Percentiles rank a stretch among this genome's conserved stretches.
Evolutionary conservation across 2,329 filamentous ascomycete genomes (phyloP).

Genomic region (Phyllosticta paracitricarpa): DNA sequence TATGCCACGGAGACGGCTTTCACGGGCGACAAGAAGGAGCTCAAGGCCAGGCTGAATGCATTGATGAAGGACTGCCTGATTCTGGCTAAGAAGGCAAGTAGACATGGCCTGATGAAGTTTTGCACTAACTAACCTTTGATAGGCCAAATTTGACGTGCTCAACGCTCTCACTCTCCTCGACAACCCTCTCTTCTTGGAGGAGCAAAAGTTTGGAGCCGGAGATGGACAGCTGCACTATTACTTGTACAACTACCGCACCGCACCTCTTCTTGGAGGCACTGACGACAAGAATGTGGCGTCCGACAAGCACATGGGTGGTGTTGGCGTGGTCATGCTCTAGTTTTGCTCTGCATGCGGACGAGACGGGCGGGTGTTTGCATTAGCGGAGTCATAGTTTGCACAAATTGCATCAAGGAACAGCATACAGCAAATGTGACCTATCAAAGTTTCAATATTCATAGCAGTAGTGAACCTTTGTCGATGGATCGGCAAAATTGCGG

Average conservation of each 20-base stretch:
- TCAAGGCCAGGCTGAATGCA: conserved; percentile 71
- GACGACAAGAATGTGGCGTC: conserved; percentile 71
- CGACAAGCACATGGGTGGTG: conserved; percentile 66
- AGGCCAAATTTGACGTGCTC: conserved; percentile 84
- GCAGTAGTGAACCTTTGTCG: neutral
- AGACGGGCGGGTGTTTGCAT: neutral
- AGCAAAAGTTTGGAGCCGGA: conserved; percentile 89
- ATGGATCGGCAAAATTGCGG: neutral
- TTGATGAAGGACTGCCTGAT: conserved; percentile 80
- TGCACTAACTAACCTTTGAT: conserved; percentile 1
- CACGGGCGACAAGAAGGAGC: conserved; percentile 34
- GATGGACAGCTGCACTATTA: conserved; percentile 96
- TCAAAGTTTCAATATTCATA: neutral
- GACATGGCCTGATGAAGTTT: neutral
- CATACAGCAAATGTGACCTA: neutral
- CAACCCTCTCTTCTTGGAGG: conserved; percentile 83
- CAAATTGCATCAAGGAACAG: neutral
- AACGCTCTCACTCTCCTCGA: conserved; percentile 91
- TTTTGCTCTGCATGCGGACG: neutral
- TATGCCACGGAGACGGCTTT: conserved; percentile 51
- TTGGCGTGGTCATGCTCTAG: conserved; percentile 77
- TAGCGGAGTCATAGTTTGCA: neutral
- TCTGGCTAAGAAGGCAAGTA: conserved; percentile 61
- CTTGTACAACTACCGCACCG: conserved; percentile 90
- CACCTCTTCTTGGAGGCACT: conserved; percentile 76